These are phyloP conservation scores for Talaromyces rugulosus DNA, from an alignment of 2,329 filamentous ascomycete species.

Conservation along the genomic window DNA sequence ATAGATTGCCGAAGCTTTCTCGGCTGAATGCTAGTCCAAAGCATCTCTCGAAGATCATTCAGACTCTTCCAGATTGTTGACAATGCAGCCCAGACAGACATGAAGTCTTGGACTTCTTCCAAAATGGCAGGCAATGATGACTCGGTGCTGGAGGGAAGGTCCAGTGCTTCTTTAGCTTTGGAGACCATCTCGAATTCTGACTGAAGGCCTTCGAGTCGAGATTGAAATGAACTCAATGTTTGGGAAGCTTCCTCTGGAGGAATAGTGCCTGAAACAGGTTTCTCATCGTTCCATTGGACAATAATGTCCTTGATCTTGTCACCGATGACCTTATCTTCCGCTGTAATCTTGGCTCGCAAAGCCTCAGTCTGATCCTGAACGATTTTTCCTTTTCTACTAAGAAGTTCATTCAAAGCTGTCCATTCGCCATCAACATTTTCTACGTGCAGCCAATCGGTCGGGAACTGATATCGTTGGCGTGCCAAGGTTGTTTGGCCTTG, in stretches of 20 bases:
- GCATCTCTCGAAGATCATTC: conserved; percentile 83
- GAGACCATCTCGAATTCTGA: conserved; percentile 89
- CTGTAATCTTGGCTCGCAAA: conserved; percentile 86
- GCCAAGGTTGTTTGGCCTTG: conserved; percentile 91
- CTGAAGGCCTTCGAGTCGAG: conserved; percentile 77
- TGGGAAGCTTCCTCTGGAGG: conserved; percentile 82
- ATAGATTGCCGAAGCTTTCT: conserved; percentile 86
- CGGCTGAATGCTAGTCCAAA: conserved; percentile 95
- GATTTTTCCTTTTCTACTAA: conserved; percentile 88
- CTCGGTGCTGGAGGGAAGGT: conserved; percentile 75
- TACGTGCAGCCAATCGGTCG: conserved; percentile 88
- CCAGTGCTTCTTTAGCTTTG: conserved; percentile 93
- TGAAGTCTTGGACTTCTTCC: conserved; percentile 97
- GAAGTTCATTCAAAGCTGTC: conserved; percentile 86
- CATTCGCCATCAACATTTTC: conserved; percentile 96
- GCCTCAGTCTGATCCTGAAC: conserved; percentile 96
- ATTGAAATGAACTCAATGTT: conserved; percentile 77
- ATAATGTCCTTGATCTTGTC: conserved; percentile 85
- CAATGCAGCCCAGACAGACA: conserved; percentile 94
- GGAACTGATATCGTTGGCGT: conserved; percentile 90
- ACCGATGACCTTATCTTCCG: conserved; percentile 86
- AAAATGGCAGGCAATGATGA: conserved; percentile 79
- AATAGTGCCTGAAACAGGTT: conserved; percentile 92
- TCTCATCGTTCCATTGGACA: conserved; percentile 88
- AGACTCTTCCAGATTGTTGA: conserved; percentile 96